A percentile compares a stretch with the other conserved stretches of the same genome.
Evolutionary conservation across 1,284 basidiomycete species (phyloP).

Genomic region (Leccinum pachyderme): DNA sequence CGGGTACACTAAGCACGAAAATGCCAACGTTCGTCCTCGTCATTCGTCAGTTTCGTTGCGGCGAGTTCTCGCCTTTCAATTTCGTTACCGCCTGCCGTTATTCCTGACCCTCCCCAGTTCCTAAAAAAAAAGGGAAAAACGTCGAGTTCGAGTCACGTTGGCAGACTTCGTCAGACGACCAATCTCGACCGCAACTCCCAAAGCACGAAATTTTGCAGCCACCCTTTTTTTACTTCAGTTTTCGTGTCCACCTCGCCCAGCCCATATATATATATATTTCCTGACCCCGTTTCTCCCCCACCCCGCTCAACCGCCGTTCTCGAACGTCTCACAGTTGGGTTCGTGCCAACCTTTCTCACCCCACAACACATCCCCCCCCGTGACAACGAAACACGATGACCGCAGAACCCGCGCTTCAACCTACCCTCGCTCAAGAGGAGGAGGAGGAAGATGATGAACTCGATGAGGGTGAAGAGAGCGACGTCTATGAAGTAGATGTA

Average conservation of each 20-base stretch:
- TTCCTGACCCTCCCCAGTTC: not conserved
- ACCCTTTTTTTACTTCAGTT: not conserved
- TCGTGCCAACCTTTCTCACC: slow-evolving; percentile 7
- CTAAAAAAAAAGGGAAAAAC: not conserved
- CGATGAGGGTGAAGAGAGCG: slow-evolving; percentile 31
- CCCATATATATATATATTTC: not conserved
- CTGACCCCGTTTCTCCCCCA: not conserved
- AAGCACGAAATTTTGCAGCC: not conserved
- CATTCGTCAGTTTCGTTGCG: slow-evolving; percentile 18
- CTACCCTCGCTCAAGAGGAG: not conserved
- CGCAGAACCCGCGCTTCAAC: slow-evolving; percentile 20
- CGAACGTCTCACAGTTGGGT: slow-evolving; percentile 1
- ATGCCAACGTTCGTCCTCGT: slow-evolving; percentile 27
- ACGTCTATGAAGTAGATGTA: slow-evolving; percentile 31
- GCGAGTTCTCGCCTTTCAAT: slow-evolving; percentile 14
- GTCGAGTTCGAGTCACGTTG: not conserved
- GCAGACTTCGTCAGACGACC: slow-evolving; percentile 6
- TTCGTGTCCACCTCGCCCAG: not conserved
- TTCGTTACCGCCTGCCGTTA: slow-evolving; percentile 20
- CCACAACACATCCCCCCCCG: not conserved
- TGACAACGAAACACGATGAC: slow-evolving; percentile 19
- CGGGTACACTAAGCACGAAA: slow-evolving; percentile 2
- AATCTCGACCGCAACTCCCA: not conserved
- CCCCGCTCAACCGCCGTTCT: slow-evolving; percentile 13
- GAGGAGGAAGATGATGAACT: slow-evolving; percentile 10